Conservation (phyloP, 2,329 filamentous ascomycete genomes). For the Sclerotinia trifoliorum region DNA sequence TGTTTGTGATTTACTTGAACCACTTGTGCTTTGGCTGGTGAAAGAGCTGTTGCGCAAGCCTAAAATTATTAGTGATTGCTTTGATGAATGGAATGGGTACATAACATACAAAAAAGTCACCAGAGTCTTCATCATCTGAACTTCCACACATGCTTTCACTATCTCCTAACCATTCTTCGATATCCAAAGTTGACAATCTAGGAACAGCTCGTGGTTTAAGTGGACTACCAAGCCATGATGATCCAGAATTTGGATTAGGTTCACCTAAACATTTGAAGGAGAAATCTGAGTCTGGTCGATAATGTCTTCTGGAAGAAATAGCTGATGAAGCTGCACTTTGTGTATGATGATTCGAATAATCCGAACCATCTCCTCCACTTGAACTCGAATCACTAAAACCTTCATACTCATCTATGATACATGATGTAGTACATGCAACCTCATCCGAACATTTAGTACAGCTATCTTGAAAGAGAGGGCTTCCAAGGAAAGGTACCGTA, state of each 20-base stretch:
- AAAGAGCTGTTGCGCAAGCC: constrained; percentile 33
- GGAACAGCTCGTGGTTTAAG: constrained; percentile 11
- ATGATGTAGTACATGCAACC: constrained; percentile 23
- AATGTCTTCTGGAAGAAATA: neutral
- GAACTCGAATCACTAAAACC: constrained; percentile 15
- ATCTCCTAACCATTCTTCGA: constrained; percentile 34
- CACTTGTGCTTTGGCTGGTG: constrained; percentile 33
- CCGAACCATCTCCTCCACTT: constrained; percentile 5
- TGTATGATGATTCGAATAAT: constrained; percentile 3
- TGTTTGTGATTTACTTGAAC: constrained; percentile 29
- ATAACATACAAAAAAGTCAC: constrained; percentile 31
- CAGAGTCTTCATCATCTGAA: constrained; percentile 25
- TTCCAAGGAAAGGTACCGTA: constrained; percentile 28
- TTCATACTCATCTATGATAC: constrained; percentile 26
- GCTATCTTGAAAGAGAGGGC: constrained; percentile 26
- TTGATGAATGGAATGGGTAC: neutral
- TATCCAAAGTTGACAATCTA: constrained; percentile 20
- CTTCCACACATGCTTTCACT: constrained; percentile 24
- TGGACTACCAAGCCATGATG: constrained; percentile 28
- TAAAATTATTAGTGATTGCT: constrained; percentile 16
- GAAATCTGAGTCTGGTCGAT: constrained; percentile 29
- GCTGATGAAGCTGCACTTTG: constrained; percentile 3
- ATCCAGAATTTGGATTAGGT: constrained; percentile 19
- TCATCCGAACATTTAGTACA: constrained; percentile 24
- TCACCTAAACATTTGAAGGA: constrained; percentile 34